Percentiles rank a stretch among this genome's conserved stretches.
phyloP scores from a whole-genome alignment of 1,284 basidiomycete species.

The Tilletia caries region DNA sequence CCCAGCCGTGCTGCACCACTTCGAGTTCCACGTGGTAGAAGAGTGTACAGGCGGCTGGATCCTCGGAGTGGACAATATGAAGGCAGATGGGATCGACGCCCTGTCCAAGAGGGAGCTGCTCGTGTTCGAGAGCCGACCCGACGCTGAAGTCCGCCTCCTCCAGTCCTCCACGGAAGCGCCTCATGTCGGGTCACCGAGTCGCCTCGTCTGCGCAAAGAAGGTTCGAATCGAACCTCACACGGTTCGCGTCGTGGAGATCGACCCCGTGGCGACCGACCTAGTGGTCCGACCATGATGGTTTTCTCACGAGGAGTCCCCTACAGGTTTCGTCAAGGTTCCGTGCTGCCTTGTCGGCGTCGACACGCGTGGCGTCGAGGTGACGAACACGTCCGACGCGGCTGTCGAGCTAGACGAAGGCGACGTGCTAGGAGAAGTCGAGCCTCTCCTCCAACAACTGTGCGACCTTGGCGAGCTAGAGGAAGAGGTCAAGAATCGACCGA shows the following conservation, averaged over 20 bases:
- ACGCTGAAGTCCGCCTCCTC: background rate
- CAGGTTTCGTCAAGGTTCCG: background rate
- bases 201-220: background rate
- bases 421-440: background rate
- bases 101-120: background rate
- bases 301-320: background rate
- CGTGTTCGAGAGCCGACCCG: background rate
- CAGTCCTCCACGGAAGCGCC: background rate
- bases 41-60: background rate
- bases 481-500: background rate
- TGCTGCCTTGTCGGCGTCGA: background rate
- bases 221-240: background rate
- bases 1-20: background rate
- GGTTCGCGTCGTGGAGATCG: background rate
- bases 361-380: background rate
- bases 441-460: background rate
- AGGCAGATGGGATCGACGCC: background rate
- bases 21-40: background rate
- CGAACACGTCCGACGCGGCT: background rate
- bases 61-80: background rate
- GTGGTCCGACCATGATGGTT: background rate
- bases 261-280: background rate
- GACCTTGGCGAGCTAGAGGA: background rate
- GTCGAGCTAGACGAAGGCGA: background rate
- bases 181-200: background rate